These are phyloP conservation scores for Rostrohypoxylon terebratum DNA, from an alignment of 495 filamentous ascomycete species.

Conservation along the genomic window DNA sequence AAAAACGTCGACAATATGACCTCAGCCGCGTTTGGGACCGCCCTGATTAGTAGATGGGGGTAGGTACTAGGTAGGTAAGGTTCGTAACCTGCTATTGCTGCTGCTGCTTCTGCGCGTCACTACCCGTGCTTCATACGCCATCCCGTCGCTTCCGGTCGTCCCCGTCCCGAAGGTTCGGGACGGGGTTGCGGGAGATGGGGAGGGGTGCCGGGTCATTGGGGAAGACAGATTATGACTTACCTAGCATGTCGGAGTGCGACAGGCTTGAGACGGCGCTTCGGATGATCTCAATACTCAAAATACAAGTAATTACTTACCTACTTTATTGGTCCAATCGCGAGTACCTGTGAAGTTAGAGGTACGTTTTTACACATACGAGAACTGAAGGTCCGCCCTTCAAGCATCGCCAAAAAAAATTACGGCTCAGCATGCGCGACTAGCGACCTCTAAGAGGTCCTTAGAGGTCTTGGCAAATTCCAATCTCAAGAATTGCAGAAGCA, in stretches of 20 bases:
- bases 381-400: too few species aligned
- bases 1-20: background rate
- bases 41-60: background rate
- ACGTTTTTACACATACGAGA: too few species aligned
- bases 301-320: too few species aligned
- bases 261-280: too few species aligned
- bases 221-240: background rate
- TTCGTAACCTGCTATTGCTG: background rate
- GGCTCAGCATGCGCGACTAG: too few species aligned
- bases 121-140: background rate
- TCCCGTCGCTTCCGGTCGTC: slow-evolving; percentile 1
- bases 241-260: too few species aligned
- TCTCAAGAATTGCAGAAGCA: background rate
- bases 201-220: background rate
- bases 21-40: background rate
- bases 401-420: too few species aligned
- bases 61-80: background rate
- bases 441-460: too few species aligned
- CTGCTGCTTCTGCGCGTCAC: background rate
- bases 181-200: background rate
- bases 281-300: too few species aligned
- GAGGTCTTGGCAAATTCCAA: too few species aligned
- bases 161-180: slow-evolving; percentile 1
- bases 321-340: too few species aligned
- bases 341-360: too few species aligned